Evolutionary conservation across 2,329 filamentous ascomycete genomes (phyloP).

Genomic region (Colletotrichum tamarilloi): DNA sequence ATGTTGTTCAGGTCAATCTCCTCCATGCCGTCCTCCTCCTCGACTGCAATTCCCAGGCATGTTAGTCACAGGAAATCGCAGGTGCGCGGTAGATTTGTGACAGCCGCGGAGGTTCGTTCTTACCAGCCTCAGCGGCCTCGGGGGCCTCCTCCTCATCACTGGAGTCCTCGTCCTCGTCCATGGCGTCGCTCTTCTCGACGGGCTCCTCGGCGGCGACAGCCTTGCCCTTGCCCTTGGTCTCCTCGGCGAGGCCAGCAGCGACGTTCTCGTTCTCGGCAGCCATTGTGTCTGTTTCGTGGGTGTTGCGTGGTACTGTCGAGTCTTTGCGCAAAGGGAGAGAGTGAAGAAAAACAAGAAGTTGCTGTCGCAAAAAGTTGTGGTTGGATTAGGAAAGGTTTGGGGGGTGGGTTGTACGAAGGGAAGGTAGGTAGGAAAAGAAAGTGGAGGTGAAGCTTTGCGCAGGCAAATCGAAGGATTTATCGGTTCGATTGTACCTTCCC

Average conservation of each 20-base stretch:
- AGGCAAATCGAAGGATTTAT: conserved; percentile 31
- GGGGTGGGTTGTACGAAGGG: not conserved
- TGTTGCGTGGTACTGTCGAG: conserved; percentile 35
- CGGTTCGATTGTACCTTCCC: conserved; percentile 33
- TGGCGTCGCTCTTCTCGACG: conserved; percentile 68
- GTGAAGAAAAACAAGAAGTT: not conserved
- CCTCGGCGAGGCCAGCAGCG: conserved; percentile 53
- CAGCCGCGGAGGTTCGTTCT: conserved; percentile 36
- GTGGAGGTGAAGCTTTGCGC: conserved; percentile 22
- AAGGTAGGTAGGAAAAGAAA: conserved; percentile 29
- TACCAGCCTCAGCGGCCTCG: conserved; percentile 47
- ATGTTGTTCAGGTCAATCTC: conserved; percentile 94
- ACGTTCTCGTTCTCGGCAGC: conserved; percentile 61
- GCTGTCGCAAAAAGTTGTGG: not conserved
- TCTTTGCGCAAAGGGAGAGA: not conserved
- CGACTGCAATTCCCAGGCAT: conserved; percentile 52
- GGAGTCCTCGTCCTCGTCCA: conserved; percentile 82
- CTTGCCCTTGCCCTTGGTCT: conserved; percentile 92
- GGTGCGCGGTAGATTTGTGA: not conserved
- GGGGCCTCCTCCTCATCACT: conserved; percentile 73
- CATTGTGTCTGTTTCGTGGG: conserved; percentile 50
- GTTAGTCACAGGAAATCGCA: conserved; percentile 43
- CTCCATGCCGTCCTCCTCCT: conserved; percentile 86
- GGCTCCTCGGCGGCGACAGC: conserved; percentile 64
- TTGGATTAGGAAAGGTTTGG: conserved; percentile 5